Evolutionary conservation across 768 basidiomycete species (phyloP).

Genomic region (Lyophyllum semitale): DNA sequence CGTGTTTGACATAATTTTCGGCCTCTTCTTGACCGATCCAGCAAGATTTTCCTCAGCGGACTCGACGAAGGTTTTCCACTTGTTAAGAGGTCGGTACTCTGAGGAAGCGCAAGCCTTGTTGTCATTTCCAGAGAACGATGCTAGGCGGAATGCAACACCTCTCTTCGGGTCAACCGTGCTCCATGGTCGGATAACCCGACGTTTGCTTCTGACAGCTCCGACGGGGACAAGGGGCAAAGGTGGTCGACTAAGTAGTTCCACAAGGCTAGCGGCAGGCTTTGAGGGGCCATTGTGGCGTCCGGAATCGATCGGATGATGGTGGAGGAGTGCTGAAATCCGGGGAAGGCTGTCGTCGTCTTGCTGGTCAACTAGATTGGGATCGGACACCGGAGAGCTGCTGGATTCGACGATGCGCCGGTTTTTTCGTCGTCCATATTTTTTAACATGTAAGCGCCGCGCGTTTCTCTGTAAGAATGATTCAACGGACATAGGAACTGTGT

Average conservation of each 20-base stretch:
- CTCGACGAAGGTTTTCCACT: conserved; percentile 10
- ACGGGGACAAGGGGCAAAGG: conserved; percentile 28
- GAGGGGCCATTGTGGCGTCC: neutral
- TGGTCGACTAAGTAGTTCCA: conserved; percentile 15
- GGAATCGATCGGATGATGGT: neutral
- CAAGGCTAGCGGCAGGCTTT: neutral
- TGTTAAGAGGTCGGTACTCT: conserved; percentile 10
- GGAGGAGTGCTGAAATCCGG: neutral
- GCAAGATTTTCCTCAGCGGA: neutral
- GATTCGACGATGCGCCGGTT: conserved; percentile 14
- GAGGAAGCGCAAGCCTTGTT: neutral
- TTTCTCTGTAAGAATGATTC: conserved; percentile 31
- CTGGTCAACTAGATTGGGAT: conserved; percentile 2
- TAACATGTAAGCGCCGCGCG: conserved; percentile 11
- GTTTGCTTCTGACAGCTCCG: conserved; percentile 1
- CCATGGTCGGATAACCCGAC: conserved; percentile 16
- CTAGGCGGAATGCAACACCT: conserved; percentile 24
- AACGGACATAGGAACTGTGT: conserved; percentile 23
- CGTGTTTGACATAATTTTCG: neutral
- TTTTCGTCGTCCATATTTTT: conserved; percentile 21
- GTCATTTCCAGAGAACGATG: conserved; percentile 15
- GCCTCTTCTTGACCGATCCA: neutral
- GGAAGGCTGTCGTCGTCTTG: conserved; percentile 1
- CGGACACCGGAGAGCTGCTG: conserved; percentile 6
- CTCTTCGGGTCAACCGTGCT: conserved; percentile 36